phyloP scores from a whole-genome alignment of 257 asterid species.

The Plantago major region DNA sequence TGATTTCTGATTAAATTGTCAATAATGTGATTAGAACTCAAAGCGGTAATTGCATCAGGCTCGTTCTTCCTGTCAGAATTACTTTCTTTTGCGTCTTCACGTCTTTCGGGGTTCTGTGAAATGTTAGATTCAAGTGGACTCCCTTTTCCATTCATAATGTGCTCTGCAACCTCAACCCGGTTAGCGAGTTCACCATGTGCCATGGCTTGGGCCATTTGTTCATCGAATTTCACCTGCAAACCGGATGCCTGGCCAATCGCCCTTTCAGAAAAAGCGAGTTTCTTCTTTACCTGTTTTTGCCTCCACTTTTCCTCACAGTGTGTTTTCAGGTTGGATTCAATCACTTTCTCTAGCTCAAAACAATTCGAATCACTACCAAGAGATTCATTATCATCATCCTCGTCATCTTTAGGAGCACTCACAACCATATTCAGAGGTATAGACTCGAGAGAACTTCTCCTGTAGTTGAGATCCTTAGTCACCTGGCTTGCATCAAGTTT shows the following conservation, averaged over 20 bases:
- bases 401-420: constrained; percentile 70
- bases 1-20: constrained; percentile 67
- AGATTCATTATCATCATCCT: constrained; percentile 57
- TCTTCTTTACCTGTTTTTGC: constrained; percentile 41
- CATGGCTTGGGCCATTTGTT: constrained; percentile 43
- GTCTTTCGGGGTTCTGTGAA: constrained; percentile 38
- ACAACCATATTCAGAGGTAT: constrained; percentile 64
- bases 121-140: constrained; percentile 37
- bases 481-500: constrained; percentile 24
- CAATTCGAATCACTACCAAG: constrained; percentile 67
- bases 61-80: constrained; percentile 39
- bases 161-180: constrained; percentile 27
- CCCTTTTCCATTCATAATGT: constrained; percentile 19
- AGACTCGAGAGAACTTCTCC: constrained; percentile 59
- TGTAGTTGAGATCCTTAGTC: constrained; percentile 29
- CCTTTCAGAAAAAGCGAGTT: constrained; percentile 35
- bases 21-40: constrained; percentile 51
- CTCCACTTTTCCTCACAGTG: constrained; percentile 26
- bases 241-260: constrained; percentile 28
- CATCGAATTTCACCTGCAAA: constrained; percentile 68
- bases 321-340: constrained; percentile 31
- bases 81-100: constrained; percentile 41
- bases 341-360: constrained; percentile 58
- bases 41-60: constrained; percentile 32
- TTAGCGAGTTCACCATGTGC: constrained; percentile 27